phyloP scores from a whole-genome alignment of 2,329 filamentous ascomycete genomes.

The Phyllosticta capitalensis region DNA sequence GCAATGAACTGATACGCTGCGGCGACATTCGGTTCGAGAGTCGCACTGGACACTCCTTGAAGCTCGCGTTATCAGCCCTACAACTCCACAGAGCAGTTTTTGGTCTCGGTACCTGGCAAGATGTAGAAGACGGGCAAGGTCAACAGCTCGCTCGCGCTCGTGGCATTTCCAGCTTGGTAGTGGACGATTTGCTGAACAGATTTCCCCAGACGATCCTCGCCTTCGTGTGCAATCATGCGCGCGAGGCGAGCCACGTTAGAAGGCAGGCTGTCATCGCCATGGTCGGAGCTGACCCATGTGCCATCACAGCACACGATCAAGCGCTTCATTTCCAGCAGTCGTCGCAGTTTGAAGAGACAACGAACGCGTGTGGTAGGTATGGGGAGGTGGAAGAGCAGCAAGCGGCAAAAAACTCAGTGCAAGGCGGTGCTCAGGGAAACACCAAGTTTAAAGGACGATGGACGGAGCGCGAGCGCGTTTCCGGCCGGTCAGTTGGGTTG shows the following conservation, averaged over 20 bases:
- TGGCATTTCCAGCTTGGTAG: constrained; percentile 42
- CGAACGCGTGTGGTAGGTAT: too few species aligned
- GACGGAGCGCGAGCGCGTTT: neutral
- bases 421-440: neutral
- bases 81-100: neutral
- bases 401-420: neutral
- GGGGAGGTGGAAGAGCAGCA: neutral
- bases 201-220: constrained; percentile 33
- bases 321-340: constrained; percentile 14
- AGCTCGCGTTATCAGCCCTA: neutral
- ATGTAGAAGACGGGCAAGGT: neutral
- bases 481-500: neutral
- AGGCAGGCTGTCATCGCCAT: constrained; percentile 22
- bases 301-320: constrained; percentile 27
- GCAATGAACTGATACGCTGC: constrained; percentile 42
- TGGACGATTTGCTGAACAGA: constrained; percentile 38
- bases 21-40: constrained; percentile 38
- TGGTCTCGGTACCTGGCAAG: neutral
- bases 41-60: constrained; percentile 35
- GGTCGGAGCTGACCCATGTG: constrained; percentile 19
- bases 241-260: constrained; percentile 42
- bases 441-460: neutral
- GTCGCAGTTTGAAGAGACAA: neutral
- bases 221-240: constrained; percentile 39
- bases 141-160: constrained; percentile 8